Percentiles rank a stretch among this genome's conserved stretches.
Evolutionary conservation across 2,329 filamentous ascomycete genomes (phyloP).

Genomic region (Teratosphaeria zuluensis): DNA sequence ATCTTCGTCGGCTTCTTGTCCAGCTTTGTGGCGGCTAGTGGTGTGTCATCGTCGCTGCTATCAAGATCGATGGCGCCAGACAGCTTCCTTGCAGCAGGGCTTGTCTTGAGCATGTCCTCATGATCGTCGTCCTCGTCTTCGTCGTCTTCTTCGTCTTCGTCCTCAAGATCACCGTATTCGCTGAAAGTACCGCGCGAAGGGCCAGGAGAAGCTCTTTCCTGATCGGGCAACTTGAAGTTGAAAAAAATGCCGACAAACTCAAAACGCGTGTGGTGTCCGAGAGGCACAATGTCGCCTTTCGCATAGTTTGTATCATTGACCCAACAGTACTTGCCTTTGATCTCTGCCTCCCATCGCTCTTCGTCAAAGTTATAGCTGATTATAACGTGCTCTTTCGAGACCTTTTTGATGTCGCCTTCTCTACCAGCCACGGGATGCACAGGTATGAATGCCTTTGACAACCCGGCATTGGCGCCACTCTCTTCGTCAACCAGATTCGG

Average conservation of each 20-base stretch:
- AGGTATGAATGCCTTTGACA: constrained; percentile 49
- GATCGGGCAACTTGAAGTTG: constrained; percentile 4
- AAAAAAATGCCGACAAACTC: not conserved
- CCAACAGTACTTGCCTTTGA: constrained; percentile 56
- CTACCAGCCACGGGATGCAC: constrained; percentile 56
- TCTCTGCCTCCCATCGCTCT: constrained; percentile 55
- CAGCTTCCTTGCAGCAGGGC: constrained; percentile 3
- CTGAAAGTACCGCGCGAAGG: constrained; percentile 2
- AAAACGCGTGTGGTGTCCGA: constrained; percentile 53
- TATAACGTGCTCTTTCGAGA: constrained; percentile 64
- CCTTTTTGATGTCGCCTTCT: constrained; percentile 56
- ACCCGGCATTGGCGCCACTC: not conserved
- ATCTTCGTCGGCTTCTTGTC: constrained; percentile 1
- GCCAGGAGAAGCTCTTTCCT: constrained; percentile 1
- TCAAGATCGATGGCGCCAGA: constrained; percentile 38
- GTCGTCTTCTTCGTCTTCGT: constrained; percentile 40
- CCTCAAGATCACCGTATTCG: not conserved
- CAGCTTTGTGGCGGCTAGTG: not conserved
- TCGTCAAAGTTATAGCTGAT: constrained; percentile 59
- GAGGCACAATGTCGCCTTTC: constrained; percentile 44
- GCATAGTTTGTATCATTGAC: constrained; percentile 43
- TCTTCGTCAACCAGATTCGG: constrained; percentile 10
- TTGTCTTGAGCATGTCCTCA: constrained; percentile 1
- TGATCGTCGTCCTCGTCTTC: not conserved
- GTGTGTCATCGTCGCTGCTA: constrained; percentile 31